Evolutionary conservation across 2,329 filamentous ascomycete genomes (phyloP), one percentile per base, ranked within the genome.

Genomic region (Exophiala spinifera): DNA sequence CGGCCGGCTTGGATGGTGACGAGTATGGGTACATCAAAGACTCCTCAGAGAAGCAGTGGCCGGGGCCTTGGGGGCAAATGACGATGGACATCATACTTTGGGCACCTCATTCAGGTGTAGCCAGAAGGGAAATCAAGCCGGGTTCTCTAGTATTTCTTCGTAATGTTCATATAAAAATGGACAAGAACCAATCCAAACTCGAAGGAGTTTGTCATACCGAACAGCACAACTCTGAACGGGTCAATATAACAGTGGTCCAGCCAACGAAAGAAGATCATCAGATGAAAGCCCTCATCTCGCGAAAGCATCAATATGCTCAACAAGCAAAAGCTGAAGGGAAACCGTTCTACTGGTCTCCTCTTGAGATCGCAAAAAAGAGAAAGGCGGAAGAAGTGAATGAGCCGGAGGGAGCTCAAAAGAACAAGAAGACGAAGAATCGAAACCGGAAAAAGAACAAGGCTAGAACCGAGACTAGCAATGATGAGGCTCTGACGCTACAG

Each of bases 191-290:
- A 21, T 66, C 69, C 3, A 79, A 80, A 55, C 73, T 96, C 0
- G 91, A 96, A 69, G 91, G 88, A 1, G 82, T 76, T 49, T 69
- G 96, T 19, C 84, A 86, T 61, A 76, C 78, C 48, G 88, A 94
- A 62, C 70, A 70, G 4, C 62, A 63, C 1, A 74, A 71, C 60
- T 73, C 74, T 1, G 63, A 73, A 6, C 84, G 81, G 61, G 64
- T 89, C n/a, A 76, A 81, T 39, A 74, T 92, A n/a, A 70, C 71
- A 10, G 67, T 79, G 8, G 63, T 88, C 33, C 69, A 80, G 19
- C 57, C 56, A 2, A 59, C 58, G 0, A 69, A 69, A 7, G 69
- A 76, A 28, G 69, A 71, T 13, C 52, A 71, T 3, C 74, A 75
- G 25, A 72, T 84, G 17, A 79, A 80, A 62, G 79, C 82, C 8